Percentiles rank a stretch among this genome's conserved stretches.
Conservation (phyloP, 495 filamentous ascomycete genomes). For the Corynascus novoguineensis region DNA sequence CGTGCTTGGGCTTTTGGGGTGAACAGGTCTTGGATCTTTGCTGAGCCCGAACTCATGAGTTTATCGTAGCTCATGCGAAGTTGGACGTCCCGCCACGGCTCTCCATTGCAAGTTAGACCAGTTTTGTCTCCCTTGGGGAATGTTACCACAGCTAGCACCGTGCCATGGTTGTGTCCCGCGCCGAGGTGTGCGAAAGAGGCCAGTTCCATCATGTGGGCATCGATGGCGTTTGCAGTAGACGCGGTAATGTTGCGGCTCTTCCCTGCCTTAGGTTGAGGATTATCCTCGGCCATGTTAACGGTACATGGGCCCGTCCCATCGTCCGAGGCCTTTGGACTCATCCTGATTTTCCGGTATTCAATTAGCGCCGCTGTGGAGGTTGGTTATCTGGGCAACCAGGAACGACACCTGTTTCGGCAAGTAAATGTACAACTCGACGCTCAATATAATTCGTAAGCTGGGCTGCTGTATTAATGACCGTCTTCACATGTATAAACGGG, state of each 20-base stretch:
- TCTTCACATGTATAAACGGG: no score
- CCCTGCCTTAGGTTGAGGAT: no score
- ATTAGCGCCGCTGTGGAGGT: no score
- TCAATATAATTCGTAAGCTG: no score
- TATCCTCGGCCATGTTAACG: no score
- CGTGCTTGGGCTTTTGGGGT: constrained; percentile 36
- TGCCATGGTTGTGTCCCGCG: constrained; percentile 37
- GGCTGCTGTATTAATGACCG: no score
- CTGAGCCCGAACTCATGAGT: constrained; percentile 44
- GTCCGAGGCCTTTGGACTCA: no score
- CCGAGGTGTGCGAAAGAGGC: constrained; percentile 20
- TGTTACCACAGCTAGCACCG: constrained; percentile 54
- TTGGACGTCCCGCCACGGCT: constrained; percentile 26
- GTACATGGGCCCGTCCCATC: no score
- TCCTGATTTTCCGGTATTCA: no score
- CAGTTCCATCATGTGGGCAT: constrained; percentile 24
- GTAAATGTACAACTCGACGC: no score
- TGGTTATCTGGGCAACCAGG: no score
- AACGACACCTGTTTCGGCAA: no score
- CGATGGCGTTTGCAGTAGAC: constrained; percentile 13
- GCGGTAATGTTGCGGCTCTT: background rate
- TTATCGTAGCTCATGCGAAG: constrained; percentile 44
- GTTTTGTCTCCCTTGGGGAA: constrained; percentile 31
- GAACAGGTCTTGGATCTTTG: constrained; percentile 46
- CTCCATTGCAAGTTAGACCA: constrained; percentile 17